Conservation (phyloP, 2,329 filamentous ascomycete species). For the Bipolaris zeicola region DNA sequence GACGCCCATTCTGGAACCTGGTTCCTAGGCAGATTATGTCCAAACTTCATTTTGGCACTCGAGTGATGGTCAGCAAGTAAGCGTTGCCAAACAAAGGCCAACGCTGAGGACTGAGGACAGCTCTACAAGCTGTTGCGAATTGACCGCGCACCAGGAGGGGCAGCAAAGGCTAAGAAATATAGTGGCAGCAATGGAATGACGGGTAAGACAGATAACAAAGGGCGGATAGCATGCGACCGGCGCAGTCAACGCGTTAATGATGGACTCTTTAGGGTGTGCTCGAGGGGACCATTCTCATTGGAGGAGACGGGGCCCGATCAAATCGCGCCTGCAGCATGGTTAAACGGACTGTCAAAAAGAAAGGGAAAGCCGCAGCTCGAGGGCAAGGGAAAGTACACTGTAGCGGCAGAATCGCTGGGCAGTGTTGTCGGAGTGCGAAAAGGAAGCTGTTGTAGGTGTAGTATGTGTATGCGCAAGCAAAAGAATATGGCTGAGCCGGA, state of each 20-base stretch:
- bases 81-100: not conserved
- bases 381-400: slow-evolving; percentile 40
- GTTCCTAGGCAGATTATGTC: slow-evolving; percentile 70
- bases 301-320: slow-evolving; percentile 31
- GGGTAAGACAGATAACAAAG: slow-evolving; percentile 13
- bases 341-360: slow-evolving; percentile 38
- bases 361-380: slow-evolving; percentile 31
- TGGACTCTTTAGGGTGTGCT: slow-evolving; percentile 29
- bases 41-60: slow-evolving; percentile 52
- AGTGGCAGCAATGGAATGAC: slow-evolving; percentile 16
- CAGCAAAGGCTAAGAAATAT: slow-evolving; percentile 20
- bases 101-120: not conserved
- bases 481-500: slow-evolving; percentile 14
- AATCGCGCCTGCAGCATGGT: slow-evolving; percentile 42
- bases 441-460: not conserved
- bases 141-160: slow-evolving; percentile 16
- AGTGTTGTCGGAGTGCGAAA: slow-evolving; percentile 24
- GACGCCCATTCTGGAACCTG: slow-evolving; percentile 87
- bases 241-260: slow-evolving; percentile 26
- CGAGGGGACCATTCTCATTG: slow-evolving; percentile 40
- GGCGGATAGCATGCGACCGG: slow-evolving; percentile 22
- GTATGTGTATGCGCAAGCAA: slow-evolving; percentile 5
- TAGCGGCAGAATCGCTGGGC: slow-evolving; percentile 29
- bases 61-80: not conserved
- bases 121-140: not conserved